These are phyloP conservation scores for Saccharomyces hybrid DNA, from an alignment of 1,139 yeast genomes.

Conservation along the genomic window DNA sequence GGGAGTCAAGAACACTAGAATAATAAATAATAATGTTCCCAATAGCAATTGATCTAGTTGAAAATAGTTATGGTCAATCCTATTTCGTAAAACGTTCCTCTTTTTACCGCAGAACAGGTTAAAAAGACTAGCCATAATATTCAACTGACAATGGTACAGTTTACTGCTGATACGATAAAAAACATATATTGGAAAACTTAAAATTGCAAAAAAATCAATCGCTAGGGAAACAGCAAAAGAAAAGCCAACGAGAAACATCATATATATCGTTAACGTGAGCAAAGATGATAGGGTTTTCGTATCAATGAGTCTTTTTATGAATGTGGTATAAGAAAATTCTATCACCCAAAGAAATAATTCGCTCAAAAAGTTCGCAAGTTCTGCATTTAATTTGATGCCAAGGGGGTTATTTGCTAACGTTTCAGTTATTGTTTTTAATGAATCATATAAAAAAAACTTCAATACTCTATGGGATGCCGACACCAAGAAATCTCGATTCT, in stretches of 20 bases:
- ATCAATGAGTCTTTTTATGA: slow-evolving; percentile 27
- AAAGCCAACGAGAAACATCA: slow-evolving; percentile 49
- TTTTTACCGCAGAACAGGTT: slow-evolving; percentile 87
- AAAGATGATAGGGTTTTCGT: slow-evolving; percentile 29
- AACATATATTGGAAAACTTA: slow-evolving; percentile 65
- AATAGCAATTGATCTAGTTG: slow-evolving; percentile 79
- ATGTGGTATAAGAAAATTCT: slow-evolving; percentile 48
- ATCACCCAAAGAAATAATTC: slow-evolving; percentile 83
- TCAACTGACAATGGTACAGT: slow-evolving; percentile 68
- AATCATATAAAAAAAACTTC: slow-evolving; percentile 26
- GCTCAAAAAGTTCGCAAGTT: slow-evolving; percentile 77
- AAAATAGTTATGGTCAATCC: slow-evolving; percentile 79
- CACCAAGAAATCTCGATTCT: slow-evolving; percentile 35
- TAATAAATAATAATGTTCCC: slow-evolving; percentile 83
- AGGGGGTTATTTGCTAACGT: slow-evolving; percentile 92
- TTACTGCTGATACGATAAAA: slow-evolving; percentile 75
- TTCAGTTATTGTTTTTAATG: slow-evolving; percentile 42
- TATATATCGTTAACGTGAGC: slow-evolving; percentile 34
- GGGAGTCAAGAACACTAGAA: slow-evolving; percentile 70
- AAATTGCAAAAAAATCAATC: slow-evolving; percentile 55
- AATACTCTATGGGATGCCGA: slow-evolving; percentile 11
- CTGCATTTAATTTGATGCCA: slow-evolving; percentile 85
- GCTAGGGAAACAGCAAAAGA: slow-evolving; percentile 60
- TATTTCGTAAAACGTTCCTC: slow-evolving; percentile 69
- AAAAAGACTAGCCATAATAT: slow-evolving; percentile 62